phyloP scores from a whole-genome alignment of 768 basidiomycete genomes.

The Rhodotorula babjevae region DNA sequence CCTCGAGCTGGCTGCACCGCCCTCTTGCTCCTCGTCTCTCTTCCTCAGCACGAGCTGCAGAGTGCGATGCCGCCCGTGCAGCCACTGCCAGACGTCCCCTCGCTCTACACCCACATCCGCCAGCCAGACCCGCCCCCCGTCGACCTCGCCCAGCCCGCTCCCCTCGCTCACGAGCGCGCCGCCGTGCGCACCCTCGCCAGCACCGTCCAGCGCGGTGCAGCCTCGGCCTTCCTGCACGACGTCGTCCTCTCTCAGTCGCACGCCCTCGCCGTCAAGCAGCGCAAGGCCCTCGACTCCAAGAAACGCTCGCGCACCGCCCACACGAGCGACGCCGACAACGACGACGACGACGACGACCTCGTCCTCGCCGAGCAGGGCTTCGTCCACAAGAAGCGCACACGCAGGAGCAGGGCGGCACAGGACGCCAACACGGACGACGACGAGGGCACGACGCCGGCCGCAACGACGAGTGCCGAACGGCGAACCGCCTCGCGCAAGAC shows the following conservation, averaged over 20 bases:
- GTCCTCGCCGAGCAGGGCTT: background rate
- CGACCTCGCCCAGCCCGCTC: background rate
- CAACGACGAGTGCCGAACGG: too few species aligned
- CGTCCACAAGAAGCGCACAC: background rate
- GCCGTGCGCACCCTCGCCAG: background rate
- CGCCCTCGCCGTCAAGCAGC: background rate
- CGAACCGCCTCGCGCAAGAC: background rate
- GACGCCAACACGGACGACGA: background rate
- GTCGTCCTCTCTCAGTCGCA: background rate
- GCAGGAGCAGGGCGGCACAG: background rate
- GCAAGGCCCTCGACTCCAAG: background rate
- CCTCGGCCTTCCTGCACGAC: background rate
- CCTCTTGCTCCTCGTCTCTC: background rate
- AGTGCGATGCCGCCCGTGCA: background rate
- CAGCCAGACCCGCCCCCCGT: background rate
- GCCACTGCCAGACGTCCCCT: background rate
- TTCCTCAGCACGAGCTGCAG: too few species aligned
- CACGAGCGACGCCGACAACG: background rate
- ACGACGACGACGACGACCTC: background rate
- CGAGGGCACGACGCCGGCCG: background rate
- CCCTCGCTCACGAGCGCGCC: background rate
- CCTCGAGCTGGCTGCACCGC: background rate
- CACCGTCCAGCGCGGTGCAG: background rate
- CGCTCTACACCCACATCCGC: background rate
- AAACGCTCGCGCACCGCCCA: background rate